These are phyloP conservation scores for Knufia fluminis DNA, from an alignment of 2,329 filamentous ascomycete genomes.

Conservation along the genomic window DNA sequence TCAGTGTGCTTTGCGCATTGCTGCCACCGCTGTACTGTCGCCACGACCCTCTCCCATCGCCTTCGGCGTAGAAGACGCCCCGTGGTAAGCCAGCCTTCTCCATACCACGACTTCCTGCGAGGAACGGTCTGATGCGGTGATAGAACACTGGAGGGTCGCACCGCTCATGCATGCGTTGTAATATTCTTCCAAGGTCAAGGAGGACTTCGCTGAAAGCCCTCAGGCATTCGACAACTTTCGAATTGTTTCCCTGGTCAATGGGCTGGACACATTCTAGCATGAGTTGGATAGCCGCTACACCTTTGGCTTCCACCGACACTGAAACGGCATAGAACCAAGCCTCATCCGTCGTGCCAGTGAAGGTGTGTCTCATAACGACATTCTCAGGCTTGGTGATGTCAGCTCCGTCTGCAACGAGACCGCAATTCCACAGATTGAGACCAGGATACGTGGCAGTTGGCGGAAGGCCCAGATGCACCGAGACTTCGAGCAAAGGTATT, in stretches of 20 bases:
- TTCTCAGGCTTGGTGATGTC: conserved; percentile 32
- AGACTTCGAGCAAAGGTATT: conserved; percentile 30
- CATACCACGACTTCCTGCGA: conserved; percentile 48
- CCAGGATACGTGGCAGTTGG: conserved; percentile 37
- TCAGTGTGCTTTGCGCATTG: conserved; percentile 46
- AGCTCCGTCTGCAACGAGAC: conserved; percentile 14
- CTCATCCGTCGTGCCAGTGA: conserved; percentile 33
- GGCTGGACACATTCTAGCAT: conserved; percentile 42
- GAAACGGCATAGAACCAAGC: conserved; percentile 45
- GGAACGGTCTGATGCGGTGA: conserved; percentile 42
- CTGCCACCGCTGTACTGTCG: conserved; percentile 45
- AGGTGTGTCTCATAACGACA: conserved; percentile 27
- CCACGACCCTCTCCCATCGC: conserved; percentile 41
- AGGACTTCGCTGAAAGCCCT: conserved; percentile 34
- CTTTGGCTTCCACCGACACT: conserved; percentile 44
- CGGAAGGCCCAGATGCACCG: conserved; percentile 30
- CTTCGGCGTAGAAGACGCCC: conserved; percentile 45
- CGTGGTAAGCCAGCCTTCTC: conserved; percentile 40
- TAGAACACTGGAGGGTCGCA: conserved; percentile 43
- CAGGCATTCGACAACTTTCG: conserved; percentile 32
- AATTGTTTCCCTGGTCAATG: conserved; percentile 30
- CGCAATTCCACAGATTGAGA: conserved; percentile 34
- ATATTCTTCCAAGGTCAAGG: conserved; percentile 32
- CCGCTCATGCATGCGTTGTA: conserved; percentile 45
- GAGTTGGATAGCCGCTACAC: conserved; percentile 36